Evolutionary conservation across 139 green algal genomes (phyloP), one percentile per base, ranked within the genome.

Genomic region (Limnomonas spitsbergensis): DNA sequence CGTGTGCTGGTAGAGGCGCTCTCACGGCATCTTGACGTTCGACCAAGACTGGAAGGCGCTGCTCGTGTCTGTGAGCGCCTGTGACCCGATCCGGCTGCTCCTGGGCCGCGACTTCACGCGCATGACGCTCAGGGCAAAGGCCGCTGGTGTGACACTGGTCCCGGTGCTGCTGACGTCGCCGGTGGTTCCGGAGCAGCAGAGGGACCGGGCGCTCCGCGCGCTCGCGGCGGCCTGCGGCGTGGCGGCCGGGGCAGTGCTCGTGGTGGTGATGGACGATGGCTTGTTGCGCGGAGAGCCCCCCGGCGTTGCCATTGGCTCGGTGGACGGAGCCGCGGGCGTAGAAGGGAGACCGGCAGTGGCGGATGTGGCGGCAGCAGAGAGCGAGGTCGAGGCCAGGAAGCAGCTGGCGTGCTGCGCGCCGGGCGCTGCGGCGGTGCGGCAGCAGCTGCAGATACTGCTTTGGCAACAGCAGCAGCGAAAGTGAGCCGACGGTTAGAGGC

Each of bases 131-230:
- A 7, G 56, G 9, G 56, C 56, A 7, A 70, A 20, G 14, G 56
- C 56, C 4, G 56, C 56, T 4, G 14, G 56, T 9, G 24, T 32
- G 14, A 36, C 56, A 37, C 56, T 70, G 56, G 14, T 70, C 7
- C 56, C 56, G 27, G 56, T 70, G 29, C 56, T 70, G 56, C 56
- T 70, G n/a, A 70, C 56, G 4, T 70, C 56, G 29, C 56, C 27
- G n/a, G 6, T 4, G 9, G 56, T 70, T 7, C 56, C 56, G 29
- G 14, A 70, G 56, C 56, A 70, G 56, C 56, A 70, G 56, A 4
- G 24, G 56, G 14, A 70, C 9, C 27, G 56, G 4, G 24, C 24
- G n/a, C 56, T 24, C 4, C 4, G 14, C 7, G 56, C 56, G n/a
- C 29, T 70, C n/a, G 56, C 14, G 27, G 56, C 56, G 4, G 27